Base-by-base conservation (phyloP, 176 grass and related monocot genomes). In the Otatea glauca region DNA sequence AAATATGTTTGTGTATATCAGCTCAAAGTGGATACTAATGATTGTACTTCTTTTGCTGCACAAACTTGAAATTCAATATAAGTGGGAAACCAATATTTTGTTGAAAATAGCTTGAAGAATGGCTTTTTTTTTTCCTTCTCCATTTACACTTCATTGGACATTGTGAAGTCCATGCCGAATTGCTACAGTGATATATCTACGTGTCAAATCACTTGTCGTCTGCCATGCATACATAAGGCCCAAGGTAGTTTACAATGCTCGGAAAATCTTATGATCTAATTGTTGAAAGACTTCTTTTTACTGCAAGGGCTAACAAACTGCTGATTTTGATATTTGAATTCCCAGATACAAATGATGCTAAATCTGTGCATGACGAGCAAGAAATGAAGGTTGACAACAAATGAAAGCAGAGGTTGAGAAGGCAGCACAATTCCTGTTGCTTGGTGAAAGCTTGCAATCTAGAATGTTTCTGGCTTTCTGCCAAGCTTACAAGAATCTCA, bases 311-410 rank as follows among this genome's bases (percentile, higher is more conserved):
- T 79, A 79, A 87, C 49, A 74, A 67, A 60, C 32, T 83, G 53
- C 5, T 75, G 59, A 56, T 18, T 23, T 51, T 74, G 25, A 74
- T 79, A 79, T 74, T 74, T 78, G 70, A 65, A 73, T 51, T 65
- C 25, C 80, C 27, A 65, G 62, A 74, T 87, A 72, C 5, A 65
- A 27, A 74, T 87, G 78, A 27, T 7, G 39, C 66, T 86, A 59
- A 74, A 3, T 73, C 69, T 60, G 14, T 6, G 16, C 21, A 78
- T 2, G 48, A 78, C 23, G 55, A 86, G 45, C 78, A 76, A 9
- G 60, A 74, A 75, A 53, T 79, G 68, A 83, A 87, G 68, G 74
- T 73, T 67, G 66, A 58, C 47, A 59, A 23, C n/a, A 60, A 86
- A 23, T 81, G 73, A 83, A 78, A 68, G 20, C 48, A 75, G 51